phyloP scores from a whole-genome alignment of 805 yeast genomes.

The Torulaspora maleeae region DNA sequence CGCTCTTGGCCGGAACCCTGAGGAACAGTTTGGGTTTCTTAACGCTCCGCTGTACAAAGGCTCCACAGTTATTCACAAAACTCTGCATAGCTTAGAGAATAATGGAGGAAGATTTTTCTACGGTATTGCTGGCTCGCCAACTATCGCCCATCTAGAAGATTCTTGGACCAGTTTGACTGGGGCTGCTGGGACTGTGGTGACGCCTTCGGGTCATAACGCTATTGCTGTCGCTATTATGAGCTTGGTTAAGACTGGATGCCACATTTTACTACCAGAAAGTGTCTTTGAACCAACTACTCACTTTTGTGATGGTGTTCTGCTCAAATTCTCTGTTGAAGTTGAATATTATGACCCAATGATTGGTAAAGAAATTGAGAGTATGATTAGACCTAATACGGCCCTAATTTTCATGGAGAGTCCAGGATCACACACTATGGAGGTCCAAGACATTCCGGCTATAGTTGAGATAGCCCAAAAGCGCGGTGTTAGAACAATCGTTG shows the following conservation, averaged over 20 bases:
- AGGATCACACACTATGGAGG: conserved; percentile 15
- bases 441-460: conserved; percentile 13
- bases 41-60: conserved; percentile 16
- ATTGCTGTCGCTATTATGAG: conserved; percentile 12
- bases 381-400: conserved; percentile 10
- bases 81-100: conserved; percentile 8
- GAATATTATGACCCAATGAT: conserved; percentile 14
- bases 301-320: conserved; percentile 8
- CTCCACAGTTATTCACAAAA: conserved; percentile 13
- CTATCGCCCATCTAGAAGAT: conserved; percentile 13
- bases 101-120: conserved; percentile 11
- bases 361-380: conserved; percentile 10
- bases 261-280: conserved; percentile 12
- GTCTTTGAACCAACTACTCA: conserved; percentile 13
- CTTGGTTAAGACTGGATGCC: conserved; percentile 12
- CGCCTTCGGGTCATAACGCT: conserved; percentile 15
- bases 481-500: conserved; percentile 11
- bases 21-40: conserved; percentile 13
- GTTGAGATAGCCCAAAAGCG: conserved; percentile 10
- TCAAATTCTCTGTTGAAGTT: conserved; percentile 7
- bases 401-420: conserved; percentile 16
- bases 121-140: conserved; percentile 16
- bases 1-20: conserved; percentile 12
- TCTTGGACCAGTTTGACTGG: conserved; percentile 15
- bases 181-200: conserved; percentile 15